Evolutionary conservation across 1,139 yeast species (phyloP).

Genomic region (Lodderomyces pseudojiufengensis): DNA sequence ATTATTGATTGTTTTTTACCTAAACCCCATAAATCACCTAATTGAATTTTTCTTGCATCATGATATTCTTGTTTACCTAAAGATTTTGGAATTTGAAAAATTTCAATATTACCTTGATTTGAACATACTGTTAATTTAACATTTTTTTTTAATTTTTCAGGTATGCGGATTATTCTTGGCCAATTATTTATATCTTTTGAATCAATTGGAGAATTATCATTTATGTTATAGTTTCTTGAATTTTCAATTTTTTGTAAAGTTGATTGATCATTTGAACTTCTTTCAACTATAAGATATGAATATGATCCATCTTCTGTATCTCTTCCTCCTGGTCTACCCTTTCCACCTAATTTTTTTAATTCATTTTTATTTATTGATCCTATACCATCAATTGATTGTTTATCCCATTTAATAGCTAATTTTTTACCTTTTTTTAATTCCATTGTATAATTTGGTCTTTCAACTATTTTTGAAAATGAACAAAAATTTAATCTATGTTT

Average conservation of each 20-base stretch:
- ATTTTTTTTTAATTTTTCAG: constrained; percentile 78
- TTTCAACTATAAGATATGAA: constrained; percentile 71
- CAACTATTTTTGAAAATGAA: constrained; percentile 66
- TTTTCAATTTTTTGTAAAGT: constrained; percentile 34
- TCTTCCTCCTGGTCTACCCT: constrained; percentile 72
- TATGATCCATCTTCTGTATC: constrained; percentile 72
- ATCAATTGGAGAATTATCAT: constrained; percentile 17
- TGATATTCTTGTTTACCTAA: constrained; percentile 73
- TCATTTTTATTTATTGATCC: constrained; percentile 36
- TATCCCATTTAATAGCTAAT: constrained; percentile 72
- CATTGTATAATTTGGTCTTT: constrained; percentile 71
- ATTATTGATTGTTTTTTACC: constrained; percentile 64
- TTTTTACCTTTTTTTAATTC: constrained; percentile 82
- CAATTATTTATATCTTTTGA: constrained; percentile 43
- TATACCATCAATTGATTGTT: constrained; percentile 48
- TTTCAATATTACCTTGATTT: constrained; percentile 72
- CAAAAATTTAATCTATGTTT: constrained; percentile 70
- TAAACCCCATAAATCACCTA: constrained; percentile 90
- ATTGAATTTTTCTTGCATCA: constrained; percentile 79
- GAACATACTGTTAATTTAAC: constrained; percentile 79
- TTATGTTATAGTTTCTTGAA: constrained; percentile 27
- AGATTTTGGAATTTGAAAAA: constrained; percentile 85
- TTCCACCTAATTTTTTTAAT: constrained; percentile 43
- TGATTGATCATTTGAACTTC: constrained; percentile 41
- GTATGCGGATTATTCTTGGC: constrained; percentile 74